Percentiles rank a stretch among this genome's conserved stretches.
phyloP scores from a whole-genome alignment of 352 stramenopile species.

The Halophytophthora polymorphica region DNA sequence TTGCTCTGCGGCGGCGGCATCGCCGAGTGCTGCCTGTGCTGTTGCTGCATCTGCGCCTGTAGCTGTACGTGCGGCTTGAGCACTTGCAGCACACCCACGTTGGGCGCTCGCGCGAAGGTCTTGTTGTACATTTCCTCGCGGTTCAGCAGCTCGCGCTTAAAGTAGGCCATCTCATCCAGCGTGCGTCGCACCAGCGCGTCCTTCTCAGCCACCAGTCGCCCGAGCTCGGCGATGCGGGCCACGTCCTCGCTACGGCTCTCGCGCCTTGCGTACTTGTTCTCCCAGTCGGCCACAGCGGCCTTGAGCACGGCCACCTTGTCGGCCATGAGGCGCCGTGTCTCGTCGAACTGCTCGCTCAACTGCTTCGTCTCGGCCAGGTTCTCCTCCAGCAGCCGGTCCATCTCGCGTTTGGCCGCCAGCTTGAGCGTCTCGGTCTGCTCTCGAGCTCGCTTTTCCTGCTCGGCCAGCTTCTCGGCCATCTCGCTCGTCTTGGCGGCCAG shows the following conservation, averaged over 20 bases:
- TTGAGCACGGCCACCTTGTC: constrained; percentile 53
- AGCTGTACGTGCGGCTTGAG: constrained; percentile 72
- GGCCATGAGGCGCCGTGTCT: constrained; percentile 45
- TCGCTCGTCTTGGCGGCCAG: constrained; percentile 36
- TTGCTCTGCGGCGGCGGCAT: constrained; percentile 24
- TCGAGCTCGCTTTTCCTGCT: constrained; percentile 33
- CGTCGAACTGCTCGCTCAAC: constrained; percentile 74
- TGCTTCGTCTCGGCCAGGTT: constrained; percentile 61
- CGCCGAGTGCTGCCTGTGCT: constrained; percentile 13
- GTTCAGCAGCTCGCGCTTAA: constrained; percentile 91
- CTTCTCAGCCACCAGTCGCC: constrained; percentile 57
- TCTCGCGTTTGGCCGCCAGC: constrained; percentile 50
- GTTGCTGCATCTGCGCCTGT: constrained; percentile 37
- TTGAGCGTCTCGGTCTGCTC: constrained; percentile 59
- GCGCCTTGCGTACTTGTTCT: constrained; percentile 51
- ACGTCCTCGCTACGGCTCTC: constrained; percentile 81
- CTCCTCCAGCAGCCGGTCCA: constrained; percentile 67
- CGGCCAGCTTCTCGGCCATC: constrained; percentile 24
- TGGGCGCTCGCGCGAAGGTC: constrained; percentile 80
- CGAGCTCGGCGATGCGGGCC: constrained; percentile 67
- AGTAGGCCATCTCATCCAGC: constrained; percentile 90
- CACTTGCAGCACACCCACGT: constrained; percentile 89
- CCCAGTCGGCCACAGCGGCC: constrained; percentile 44
- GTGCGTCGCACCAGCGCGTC: constrained; percentile 66
- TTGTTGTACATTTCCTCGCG: constrained; percentile 94